Conservation (phyloP, 2,329 filamentous ascomycete genomes). For the Aspergillus oerlinghausenensis region DNA sequence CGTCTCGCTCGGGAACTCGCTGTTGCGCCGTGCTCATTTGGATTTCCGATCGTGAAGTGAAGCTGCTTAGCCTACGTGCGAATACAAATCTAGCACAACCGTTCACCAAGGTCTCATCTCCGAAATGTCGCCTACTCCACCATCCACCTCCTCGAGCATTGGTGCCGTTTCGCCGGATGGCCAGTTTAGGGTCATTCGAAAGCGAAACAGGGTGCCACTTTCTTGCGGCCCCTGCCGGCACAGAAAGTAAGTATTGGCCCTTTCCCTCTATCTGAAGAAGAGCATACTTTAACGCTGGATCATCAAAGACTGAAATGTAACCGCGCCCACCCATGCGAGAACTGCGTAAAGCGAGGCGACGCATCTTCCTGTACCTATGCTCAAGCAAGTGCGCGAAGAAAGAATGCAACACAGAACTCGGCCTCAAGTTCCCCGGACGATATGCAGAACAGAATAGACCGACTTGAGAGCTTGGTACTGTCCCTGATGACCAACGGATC, state of each 20-base stretch:
- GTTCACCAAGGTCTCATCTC: neutral
- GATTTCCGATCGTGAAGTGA: neutral
- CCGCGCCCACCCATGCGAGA: constrained; percentile 83
- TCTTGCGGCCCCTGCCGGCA: constrained; percentile 89
- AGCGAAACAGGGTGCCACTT: constrained; percentile 84
- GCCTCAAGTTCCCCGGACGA: constrained; percentile 70
- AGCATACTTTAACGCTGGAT: constrained; percentile 8
- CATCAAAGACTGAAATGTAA: constrained; percentile 76
- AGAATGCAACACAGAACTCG: constrained; percentile 54
- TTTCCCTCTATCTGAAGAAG: constrained; percentile 7
- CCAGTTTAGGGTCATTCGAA: constrained; percentile 81
- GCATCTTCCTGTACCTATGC: constrained; percentile 81
- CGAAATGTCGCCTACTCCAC: constrained; percentile 39
- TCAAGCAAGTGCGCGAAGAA: constrained; percentile 63
- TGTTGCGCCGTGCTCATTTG: neutral
- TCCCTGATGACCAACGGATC: constrained; percentile 88
- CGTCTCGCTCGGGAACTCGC: neutral
- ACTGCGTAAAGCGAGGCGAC: constrained; percentile 85
- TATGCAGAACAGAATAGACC: constrained; percentile 97
- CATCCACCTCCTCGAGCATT: constrained; percentile 64
- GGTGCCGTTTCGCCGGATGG: constrained; percentile 76
- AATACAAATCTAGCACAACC: neutral
- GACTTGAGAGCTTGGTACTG: constrained; percentile 84
- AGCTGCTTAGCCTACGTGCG: neutral
- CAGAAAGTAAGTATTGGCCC: constrained; percentile 64